These are phyloP conservation scores for Lenwebbia sp. DNA, from an alignment of 345 rosid genomes.

Conservation along the genomic window DNA sequence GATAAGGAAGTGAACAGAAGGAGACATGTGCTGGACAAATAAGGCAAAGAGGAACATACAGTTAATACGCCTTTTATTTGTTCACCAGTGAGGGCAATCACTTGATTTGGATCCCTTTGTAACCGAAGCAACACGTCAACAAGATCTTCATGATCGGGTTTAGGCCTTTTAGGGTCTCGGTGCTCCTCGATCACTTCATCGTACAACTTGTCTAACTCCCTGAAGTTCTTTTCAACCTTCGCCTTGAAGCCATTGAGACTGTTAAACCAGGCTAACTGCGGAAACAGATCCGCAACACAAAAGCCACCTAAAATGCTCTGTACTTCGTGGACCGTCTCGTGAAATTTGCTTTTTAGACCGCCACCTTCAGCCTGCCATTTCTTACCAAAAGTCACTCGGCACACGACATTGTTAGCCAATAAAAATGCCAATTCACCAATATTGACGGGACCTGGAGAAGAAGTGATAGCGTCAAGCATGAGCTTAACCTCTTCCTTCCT, in stretches of 20 bases:
- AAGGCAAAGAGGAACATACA: slow-evolving; percentile 3
- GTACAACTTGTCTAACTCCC: slow-evolving; percentile 20
- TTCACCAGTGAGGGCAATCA: not conserved
- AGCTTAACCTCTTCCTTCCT: slow-evolving; percentile 20
- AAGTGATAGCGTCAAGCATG: slow-evolving; percentile 6
- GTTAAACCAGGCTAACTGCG: slow-evolving; percentile 27
- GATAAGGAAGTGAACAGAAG: not conserved
- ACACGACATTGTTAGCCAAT: slow-evolving; percentile 15
- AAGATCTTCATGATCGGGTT: slow-evolving; percentile 18
- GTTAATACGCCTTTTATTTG: slow-evolving; percentile 19
- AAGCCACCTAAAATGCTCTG: slow-evolving; percentile 16
- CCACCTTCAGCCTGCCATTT: slow-evolving; percentile 3
- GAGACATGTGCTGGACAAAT: not conserved
- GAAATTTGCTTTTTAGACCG: slow-evolving; percentile 5
- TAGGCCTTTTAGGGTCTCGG: slow-evolving; percentile 8
- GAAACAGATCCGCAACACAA: slow-evolving; percentile 23
- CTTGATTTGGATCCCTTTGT: slow-evolving; percentile 10
- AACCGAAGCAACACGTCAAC: slow-evolving; percentile 25
- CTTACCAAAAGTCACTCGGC: slow-evolving; percentile 24
- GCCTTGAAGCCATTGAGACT: slow-evolving; percentile 22
- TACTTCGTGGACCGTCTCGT: slow-evolving; percentile 3
- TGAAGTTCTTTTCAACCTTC: slow-evolving; percentile 12
- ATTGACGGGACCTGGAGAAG: slow-evolving; percentile 6
- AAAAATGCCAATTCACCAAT: slow-evolving; percentile 6
- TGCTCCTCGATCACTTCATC: slow-evolving; percentile 24